A percentile compares a stretch with the other conserved stretches of the same genome.
Evolutionary conservation across 495 filamentous ascomycete species (phyloP).

Genomic region (Penicillium argentinense): DNA sequence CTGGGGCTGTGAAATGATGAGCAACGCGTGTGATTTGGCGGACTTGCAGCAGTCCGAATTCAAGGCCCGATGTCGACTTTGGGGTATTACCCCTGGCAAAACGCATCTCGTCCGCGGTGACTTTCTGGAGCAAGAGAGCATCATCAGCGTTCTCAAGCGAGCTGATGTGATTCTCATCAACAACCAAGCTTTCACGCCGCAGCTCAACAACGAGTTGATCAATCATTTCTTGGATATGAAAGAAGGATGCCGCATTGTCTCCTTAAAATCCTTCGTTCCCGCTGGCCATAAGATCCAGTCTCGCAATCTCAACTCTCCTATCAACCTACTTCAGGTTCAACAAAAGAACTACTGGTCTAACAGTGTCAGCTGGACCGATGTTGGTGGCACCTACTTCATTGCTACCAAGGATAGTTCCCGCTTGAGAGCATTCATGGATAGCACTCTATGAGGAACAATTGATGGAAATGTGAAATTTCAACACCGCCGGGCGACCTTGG

Average conservation of each 20-base stretch:
- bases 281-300: slow-evolving; percentile 65
- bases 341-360: slow-evolving; percentile 75
- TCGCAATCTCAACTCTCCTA: slow-evolving; percentile 71
- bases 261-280: slow-evolving; percentile 77
- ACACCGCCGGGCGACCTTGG: slow-evolving; percentile 1
- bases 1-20: slow-evolving; percentile 96
- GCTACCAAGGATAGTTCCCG: slow-evolving; percentile 73
- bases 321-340: slow-evolving; percentile 74
- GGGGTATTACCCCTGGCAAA: slow-evolving; percentile 78
- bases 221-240: slow-evolving; percentile 94
- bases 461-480: background rate
- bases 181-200: slow-evolving; percentile 89
- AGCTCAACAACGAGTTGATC: slow-evolving; percentile 80
- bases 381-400: slow-evolving; percentile 81
- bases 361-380: slow-evolving; percentile 89
- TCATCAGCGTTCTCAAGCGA: slow-evolving; percentile 68
- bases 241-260: slow-evolving; percentile 84
- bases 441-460: slow-evolving; percentile 20
- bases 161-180: slow-evolving; percentile 95
- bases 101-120: slow-evolving; percentile 83
- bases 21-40: slow-evolving; percentile 79
- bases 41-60: slow-evolving; percentile 88
- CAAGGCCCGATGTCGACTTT: slow-evolving; percentile 75
- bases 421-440: slow-evolving; percentile 48
- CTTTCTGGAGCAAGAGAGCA: slow-evolving; percentile 72